Percentiles rank a stretch among this genome's conserved stretches.
These are phyloP conservation scores for Massarina eburnea DNA, from an alignment of 2,329 filamentous ascomycete genomes.

Conservation along the genomic window DNA sequence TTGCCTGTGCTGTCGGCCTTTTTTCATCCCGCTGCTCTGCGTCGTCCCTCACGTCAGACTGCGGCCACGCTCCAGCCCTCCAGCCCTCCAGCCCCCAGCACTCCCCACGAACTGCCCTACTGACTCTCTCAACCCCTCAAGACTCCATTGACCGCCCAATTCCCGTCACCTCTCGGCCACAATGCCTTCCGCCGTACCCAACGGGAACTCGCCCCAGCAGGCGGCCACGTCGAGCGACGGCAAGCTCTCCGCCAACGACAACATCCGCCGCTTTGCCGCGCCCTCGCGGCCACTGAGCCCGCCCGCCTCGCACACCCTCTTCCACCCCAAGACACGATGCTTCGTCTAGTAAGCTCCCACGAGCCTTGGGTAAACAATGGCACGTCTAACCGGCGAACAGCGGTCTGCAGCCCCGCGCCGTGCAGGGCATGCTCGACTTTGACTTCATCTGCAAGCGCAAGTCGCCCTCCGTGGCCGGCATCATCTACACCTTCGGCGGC, in stretches of 20 bases:
- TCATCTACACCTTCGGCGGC: constrained; percentile 99
- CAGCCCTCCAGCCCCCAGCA: constrained; percentile 8
- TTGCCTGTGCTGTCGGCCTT: constrained; percentile 5
- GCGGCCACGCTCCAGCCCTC: constrained; percentile 6
- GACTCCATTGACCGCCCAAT: constrained; percentile 19
- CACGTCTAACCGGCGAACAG: constrained; percentile 45
- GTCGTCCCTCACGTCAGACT: constrained; percentile 29
- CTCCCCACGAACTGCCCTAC: constrained; percentile 4
- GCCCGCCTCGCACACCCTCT: constrained; percentile 83
- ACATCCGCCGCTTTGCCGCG: constrained; percentile 94
- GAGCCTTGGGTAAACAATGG: neutral
- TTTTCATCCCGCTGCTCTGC: constrained; percentile 21
- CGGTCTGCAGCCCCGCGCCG: constrained; percentile 86
- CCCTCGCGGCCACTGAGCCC: constrained; percentile 92
- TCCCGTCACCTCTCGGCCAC: constrained; percentile 25
- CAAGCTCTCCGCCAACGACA: constrained; percentile 83
- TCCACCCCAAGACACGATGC: constrained; percentile 99
- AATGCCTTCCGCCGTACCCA: constrained; percentile 49
- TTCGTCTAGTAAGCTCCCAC: constrained; percentile 78
- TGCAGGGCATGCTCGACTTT: constrained; percentile 79
- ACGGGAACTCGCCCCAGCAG: constrained; percentile 34
- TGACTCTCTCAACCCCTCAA: neutral
- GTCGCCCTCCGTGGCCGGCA: constrained; percentile 94
- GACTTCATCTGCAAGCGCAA: constrained; percentile 99
- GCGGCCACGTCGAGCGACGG: constrained; percentile 34